Evolutionary conservation across 768 basidiomycete genomes (phyloP).

Genomic region (Chlorophyllum brunneum): DNA sequence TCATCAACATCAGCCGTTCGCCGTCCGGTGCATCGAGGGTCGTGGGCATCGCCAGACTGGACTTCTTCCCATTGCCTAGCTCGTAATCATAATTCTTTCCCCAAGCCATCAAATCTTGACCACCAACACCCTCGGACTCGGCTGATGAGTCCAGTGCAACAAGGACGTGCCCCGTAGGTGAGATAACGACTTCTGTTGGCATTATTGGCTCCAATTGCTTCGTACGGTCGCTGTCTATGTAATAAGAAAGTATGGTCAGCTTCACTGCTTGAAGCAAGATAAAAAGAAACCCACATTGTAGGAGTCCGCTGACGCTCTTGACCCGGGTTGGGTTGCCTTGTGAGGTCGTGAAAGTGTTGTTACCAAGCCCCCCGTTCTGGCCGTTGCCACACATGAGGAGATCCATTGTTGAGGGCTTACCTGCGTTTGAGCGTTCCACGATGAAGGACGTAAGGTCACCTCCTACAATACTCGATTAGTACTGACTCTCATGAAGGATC

Average conservation of each 20-base stretch:
- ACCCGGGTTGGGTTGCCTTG: constrained; percentile 69
- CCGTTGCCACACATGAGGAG: constrained; percentile 82
- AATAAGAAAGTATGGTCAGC: constrained; percentile 9
- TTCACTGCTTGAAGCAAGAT: background rate
- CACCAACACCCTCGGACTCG: constrained; percentile 44
- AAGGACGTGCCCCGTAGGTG: constrained; percentile 73
- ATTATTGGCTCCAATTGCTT: constrained; percentile 59
- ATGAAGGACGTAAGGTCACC: constrained; percentile 78
- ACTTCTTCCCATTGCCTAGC: constrained; percentile 70
- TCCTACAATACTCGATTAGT: constrained; percentile 33
- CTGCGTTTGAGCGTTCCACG: constrained; percentile 45
- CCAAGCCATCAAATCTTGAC: constrained; percentile 70
- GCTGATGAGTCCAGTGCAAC: constrained; percentile 64
- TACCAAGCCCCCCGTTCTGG: constrained; percentile 77
- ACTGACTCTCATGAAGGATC: background rate
- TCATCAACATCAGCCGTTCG: constrained; percentile 55
- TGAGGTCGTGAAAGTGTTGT: constrained; percentile 61
- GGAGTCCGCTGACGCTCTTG: constrained; percentile 75
- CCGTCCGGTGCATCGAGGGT: constrained; percentile 48
- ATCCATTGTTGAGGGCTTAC: constrained; percentile 29
- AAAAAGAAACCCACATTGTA: constrained; percentile 66
- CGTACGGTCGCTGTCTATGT: constrained; percentile 60
- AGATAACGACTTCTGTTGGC: constrained; percentile 61
- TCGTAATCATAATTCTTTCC: constrained; percentile 73
- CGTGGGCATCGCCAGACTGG: constrained; percentile 52